These are phyloP conservation scores for Ampelomyces quisqualis DNA, from an alignment of 2,329 filamentous ascomycete species.

Conservation along the genomic window DNA sequence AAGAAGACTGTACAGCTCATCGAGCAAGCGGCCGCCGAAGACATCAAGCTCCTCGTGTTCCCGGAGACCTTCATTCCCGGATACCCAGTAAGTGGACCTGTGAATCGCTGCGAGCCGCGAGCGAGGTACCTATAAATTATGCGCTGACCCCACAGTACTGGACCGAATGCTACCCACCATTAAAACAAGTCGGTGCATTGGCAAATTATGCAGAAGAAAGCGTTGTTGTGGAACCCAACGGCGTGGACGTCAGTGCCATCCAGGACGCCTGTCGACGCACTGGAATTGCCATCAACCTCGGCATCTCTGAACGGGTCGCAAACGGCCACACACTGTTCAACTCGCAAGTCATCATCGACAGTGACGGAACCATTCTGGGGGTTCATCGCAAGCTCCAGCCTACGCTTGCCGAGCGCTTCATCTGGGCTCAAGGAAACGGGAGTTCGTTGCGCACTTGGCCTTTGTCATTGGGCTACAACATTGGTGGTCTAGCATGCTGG, in stretches of 20 bases:
- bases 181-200: slow-evolving; percentile 37
- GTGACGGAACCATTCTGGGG: slow-evolving; percentile 36
- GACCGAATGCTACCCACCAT: slow-evolving; percentile 41
- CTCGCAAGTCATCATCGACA: slow-evolving; percentile 40
- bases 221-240: slow-evolving; percentile 38
- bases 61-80: slow-evolving; percentile 43
- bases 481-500: slow-evolving; percentile 43
- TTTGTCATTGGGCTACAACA: slow-evolving; percentile 35
- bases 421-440: slow-evolving; percentile 42
- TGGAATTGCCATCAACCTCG: slow-evolving; percentile 37
- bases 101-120: background rate
- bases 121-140: slow-evolving; percentile 9
- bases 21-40: slow-evolving; percentile 33
- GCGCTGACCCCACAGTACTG: slow-evolving; percentile 30
- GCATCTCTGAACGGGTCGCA: slow-evolving; percentile 39
- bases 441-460: slow-evolving; percentile 35
- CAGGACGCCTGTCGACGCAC: slow-evolving; percentile 37
- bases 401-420: slow-evolving; percentile 39
- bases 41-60: slow-evolving; percentile 40
- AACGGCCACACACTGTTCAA: slow-evolving; percentile 41
- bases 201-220: slow-evolving; percentile 40
- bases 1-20: slow-evolving; percentile 38
- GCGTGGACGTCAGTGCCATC: slow-evolving; percentile 33
- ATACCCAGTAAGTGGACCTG: slow-evolving; percentile 32
- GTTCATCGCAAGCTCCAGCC: slow-evolving; percentile 45